Evolutionary conservation across 208 protist species (phyloP).

Genomic region (Trypanosoma scelopori): DNA sequence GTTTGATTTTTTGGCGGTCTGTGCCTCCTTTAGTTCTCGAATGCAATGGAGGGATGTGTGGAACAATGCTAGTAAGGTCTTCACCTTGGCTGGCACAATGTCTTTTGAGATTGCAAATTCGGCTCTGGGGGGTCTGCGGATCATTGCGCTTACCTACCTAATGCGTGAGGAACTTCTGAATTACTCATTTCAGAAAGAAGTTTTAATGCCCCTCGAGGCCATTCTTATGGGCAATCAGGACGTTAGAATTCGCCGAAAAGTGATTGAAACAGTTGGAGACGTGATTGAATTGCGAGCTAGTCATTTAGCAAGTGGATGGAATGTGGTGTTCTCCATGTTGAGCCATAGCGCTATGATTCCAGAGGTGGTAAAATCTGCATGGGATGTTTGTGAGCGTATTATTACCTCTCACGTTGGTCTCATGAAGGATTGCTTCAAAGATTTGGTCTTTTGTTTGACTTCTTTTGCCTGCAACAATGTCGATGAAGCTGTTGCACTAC

Average conservation of each 20-base stretch:
- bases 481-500: slow-evolving; percentile 59
- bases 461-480: slow-evolving; percentile 67
- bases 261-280: slow-evolving; percentile 73
- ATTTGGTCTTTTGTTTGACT: slow-evolving; percentile 82
- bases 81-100: slow-evolving; percentile 60
- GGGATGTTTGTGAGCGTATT: slow-evolving; percentile 62
- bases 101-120: slow-evolving; percentile 33
- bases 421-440: slow-evolving; percentile 81
- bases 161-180: slow-evolving; percentile 78
- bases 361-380: slow-evolving; percentile 65
- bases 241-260: slow-evolving; percentile 47
- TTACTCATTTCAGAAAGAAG: slow-evolving; percentile 87
- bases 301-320: slow-evolving; percentile 81
- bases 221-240: slow-evolving; percentile 79
- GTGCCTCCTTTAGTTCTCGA: slow-evolving; percentile 64
- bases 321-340: slow-evolving; percentile 79
- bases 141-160: slow-evolving; percentile 73
- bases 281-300: slow-evolving; percentile 72
- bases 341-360: slow-evolving; percentile 75
- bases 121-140: slow-evolving; percentile 62
- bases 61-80: slow-evolving; percentile 67
- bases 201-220: slow-evolving; percentile 70
- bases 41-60: slow-evolving; percentile 86
- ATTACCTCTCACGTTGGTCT: slow-evolving; percentile 57
- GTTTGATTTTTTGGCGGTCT: slow-evolving; percentile 83